phyloP scores from a whole-genome alignment of 129 eudicot species.

The Oenanthe sinensis region DNA sequence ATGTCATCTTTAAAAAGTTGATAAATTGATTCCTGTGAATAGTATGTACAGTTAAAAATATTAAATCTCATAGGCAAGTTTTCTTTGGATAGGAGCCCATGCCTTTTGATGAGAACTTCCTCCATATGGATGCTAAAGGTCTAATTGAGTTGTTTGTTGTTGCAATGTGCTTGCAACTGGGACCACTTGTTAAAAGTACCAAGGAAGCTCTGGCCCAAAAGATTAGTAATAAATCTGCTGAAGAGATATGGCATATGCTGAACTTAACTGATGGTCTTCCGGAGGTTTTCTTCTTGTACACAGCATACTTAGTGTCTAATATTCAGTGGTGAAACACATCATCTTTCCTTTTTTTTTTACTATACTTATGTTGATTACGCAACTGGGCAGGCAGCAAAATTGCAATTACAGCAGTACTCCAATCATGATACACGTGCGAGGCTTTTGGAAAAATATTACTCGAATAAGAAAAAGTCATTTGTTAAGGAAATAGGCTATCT shows the following conservation, averaged over 20 bases:
- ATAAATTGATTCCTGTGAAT: neutral
- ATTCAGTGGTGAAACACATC: neutral
- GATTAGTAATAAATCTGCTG: constrained; percentile 75
- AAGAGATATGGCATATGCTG: constrained; percentile 80
- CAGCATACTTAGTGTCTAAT: neutral
- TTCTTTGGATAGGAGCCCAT: constrained; percentile 46
- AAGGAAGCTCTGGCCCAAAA: constrained; percentile 82
- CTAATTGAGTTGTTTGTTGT: constrained; percentile 76
- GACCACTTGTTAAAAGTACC: constrained; percentile 69
- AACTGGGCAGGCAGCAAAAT: constrained; percentile 59
- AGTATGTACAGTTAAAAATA: neutral
- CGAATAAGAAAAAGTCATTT: constrained; percentile 63
- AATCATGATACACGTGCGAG: constrained; percentile 67
- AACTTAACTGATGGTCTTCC: constrained; percentile 74
- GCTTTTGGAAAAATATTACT: constrained; percentile 66
- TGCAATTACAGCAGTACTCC: constrained; percentile 63
- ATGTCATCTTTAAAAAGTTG: neutral
- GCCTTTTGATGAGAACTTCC: constrained; percentile 71
- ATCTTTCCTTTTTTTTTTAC: neutral
- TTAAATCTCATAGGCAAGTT: neutral
- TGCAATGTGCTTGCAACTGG: constrained; percentile 63
- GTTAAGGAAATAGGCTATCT: constrained; percentile 54
- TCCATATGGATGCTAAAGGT: constrained; percentile 65
- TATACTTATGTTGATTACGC: constrained; percentile 14
- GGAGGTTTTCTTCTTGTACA: constrained; percentile 55